Conservation (phyloP, 352 stramenopile genomes). For the Phytophthora constricta region DNA sequence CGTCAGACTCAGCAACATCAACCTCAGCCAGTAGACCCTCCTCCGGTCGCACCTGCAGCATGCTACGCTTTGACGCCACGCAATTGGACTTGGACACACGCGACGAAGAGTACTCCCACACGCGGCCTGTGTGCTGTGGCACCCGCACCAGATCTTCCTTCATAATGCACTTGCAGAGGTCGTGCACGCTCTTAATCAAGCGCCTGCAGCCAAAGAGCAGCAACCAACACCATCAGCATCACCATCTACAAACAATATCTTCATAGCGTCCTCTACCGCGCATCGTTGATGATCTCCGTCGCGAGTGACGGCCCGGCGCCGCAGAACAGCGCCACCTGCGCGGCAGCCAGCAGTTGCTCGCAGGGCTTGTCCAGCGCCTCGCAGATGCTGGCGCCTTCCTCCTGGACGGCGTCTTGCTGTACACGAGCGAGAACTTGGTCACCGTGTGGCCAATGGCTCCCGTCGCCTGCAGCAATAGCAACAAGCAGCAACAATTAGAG, state of each 20-base stretch:
- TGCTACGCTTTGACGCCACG: constrained; percentile 84
- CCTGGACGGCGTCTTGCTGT: constrained; percentile 72
- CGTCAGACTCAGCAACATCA: background rate
- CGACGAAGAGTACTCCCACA: constrained; percentile 81
- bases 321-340: constrained; percentile 82
- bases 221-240: constrained; percentile 3
- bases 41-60: constrained; percentile 68
- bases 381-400: constrained; percentile 81
- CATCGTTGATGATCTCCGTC: constrained; percentile 70
- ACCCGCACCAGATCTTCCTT: constrained; percentile 57
- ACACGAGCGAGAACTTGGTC: constrained; percentile 91
- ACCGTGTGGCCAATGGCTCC: constrained; percentile 79
- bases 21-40: background rate
- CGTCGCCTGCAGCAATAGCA: constrained; percentile 46
- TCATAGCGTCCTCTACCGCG: constrained; percentile 48
- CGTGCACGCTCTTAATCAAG: constrained; percentile 76
- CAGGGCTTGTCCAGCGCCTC: constrained; percentile 78
- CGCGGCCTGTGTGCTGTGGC: constrained; percentile 77
- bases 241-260: background rate
- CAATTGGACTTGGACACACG: constrained; percentile 88
- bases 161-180: constrained; percentile 55
- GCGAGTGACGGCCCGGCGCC: constrained; percentile 79
- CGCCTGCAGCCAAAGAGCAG: constrained; percentile 42
- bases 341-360: constrained; percentile 76
- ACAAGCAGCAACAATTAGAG: constrained; percentile 9